Evolutionary conservation across 202 grass and related monocot genomes (phyloP).

Genomic region (Cymbopogon flexuosus): DNA sequence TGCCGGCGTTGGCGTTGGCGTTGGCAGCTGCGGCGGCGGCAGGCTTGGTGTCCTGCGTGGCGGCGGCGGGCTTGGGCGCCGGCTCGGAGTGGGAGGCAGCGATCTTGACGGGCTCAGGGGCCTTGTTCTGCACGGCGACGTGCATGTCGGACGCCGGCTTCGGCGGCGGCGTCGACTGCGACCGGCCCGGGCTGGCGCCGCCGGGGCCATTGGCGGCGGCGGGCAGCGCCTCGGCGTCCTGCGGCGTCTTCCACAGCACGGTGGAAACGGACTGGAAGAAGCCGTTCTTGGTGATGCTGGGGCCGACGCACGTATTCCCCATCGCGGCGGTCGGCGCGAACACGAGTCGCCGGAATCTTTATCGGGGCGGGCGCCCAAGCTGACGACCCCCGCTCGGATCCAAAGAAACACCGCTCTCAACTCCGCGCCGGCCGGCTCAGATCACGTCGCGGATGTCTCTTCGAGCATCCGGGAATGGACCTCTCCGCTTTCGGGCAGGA

Average conservation of each 20-base stretch:
- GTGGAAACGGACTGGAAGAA: slow-evolving; percentile 90
- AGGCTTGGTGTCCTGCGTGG: not conserved
- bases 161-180: not conserved
- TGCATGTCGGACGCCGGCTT: not conserved
- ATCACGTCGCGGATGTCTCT: not conserved
- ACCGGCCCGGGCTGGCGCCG: not conserved
- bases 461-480: not conserved
- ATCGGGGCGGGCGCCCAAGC: no score
- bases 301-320: slow-evolving; percentile 90
- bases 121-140: slow-evolving; percentile 44
- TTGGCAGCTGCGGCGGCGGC: not conserved
- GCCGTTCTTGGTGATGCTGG: slow-evolving; percentile 61
- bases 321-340: not conserved
- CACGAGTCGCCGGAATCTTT: slow-evolving; percentile 1
- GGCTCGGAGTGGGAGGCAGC: slow-evolving; percentile 1
- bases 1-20: not conserved
- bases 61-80: not conserved
- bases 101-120: slow-evolving; percentile 67
- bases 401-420: not conserved
- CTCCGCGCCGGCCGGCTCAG: not conserved
- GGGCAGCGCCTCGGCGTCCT: slow-evolving; percentile 38
- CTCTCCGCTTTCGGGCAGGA: not conserved
- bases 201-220: slow-evolving; percentile 23
- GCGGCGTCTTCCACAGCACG: slow-evolving; percentile 54
- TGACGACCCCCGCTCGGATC: not conserved